Conservation (phyloP, 83 land plant species). For the Larix sibirica region DNA sequence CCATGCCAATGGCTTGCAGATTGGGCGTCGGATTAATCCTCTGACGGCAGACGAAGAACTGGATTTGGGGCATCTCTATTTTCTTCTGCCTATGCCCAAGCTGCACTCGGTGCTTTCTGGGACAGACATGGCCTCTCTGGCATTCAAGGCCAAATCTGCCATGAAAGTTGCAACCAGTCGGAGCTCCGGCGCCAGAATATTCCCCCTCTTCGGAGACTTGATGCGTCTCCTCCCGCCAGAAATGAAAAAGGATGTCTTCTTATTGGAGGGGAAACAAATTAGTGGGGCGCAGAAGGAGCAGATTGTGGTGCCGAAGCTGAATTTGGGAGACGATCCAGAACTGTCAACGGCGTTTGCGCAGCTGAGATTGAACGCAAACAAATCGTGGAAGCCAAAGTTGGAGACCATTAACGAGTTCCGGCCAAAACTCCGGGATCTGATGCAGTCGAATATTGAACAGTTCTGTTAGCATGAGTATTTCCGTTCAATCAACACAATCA, state of each 20-base stretch:
- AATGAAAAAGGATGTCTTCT: neutral
- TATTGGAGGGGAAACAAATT: too few species aligned
- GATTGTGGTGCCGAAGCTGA: conserved; percentile 21
- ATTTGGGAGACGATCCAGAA: conserved; percentile 30
- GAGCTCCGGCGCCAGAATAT: conserved; percentile 4
- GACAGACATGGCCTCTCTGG: conserved; percentile 25
- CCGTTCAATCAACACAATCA: too few species aligned
- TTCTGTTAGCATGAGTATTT: too few species aligned
- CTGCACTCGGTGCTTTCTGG: conserved; percentile 26
- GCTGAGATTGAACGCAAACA: conserved; percentile 29
- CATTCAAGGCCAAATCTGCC: conserved; percentile 15
- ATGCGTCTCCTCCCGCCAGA: neutral
- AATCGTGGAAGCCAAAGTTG: conserved; percentile 57
- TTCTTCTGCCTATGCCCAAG: conserved; percentile 37
- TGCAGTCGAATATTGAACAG: too few species aligned
- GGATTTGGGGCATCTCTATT: conserved; percentile 26
- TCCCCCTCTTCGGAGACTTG: conserved; percentile 18
- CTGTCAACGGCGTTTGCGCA: conserved; percentile 26
- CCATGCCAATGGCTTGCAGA: conserved; percentile 11
- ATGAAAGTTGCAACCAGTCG: neutral
- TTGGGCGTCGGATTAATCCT: conserved; percentile 24
- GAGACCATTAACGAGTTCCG: conserved; percentile 36
- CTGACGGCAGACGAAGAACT: conserved; percentile 33
- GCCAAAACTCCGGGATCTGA: too few species aligned
- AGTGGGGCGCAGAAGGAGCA: neutral